Evolutionary conservation across 1,284 basidiomycete species (phyloP), one percentile per base, ranked within the genome.

Genomic region (Trichosporon faecale): DNA sequence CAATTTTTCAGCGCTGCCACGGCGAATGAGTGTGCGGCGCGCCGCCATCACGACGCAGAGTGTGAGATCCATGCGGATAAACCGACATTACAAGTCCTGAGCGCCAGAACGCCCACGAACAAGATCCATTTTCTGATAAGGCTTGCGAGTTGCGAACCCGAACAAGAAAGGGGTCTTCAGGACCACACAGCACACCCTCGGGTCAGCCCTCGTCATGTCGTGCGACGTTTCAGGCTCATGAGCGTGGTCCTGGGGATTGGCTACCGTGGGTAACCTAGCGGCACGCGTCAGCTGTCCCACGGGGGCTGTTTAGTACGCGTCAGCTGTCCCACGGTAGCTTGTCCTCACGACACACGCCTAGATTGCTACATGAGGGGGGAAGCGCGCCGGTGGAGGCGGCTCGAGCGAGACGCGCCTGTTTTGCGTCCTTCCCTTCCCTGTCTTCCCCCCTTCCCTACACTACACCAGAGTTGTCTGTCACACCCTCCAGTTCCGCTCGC

Each of bases 301-400:
- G 57, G 31, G 8, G 5, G 57, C 18, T 18, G 16, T 18, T 2
- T 16, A 27, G 44, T n/a, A 46, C 44, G 44, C 44, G 44, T 46
- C 44, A 46, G 44, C 44, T 46, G 18, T 46, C 44, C 21, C 44
- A 46, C 44, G 44, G 44, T 46, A 3, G 9, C 18, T 6, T 18
- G 14, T 18, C 14, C 40, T 8, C 16, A 33, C 40, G 40, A 44
- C 40, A 14, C 16, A 14, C 40, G 12, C 3, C 6, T 8, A 3
- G 40, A 25, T 55, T 55, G 52, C 52, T 55, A 14, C 5, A 61
- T 31, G 29, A 33, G 57, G 29, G 16, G n/a, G 29, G 27, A n/a
- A n/a, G 57, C 57, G 57, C 57, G 57, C 57, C 14, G 57, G 57
- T 61, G 57, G 57, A 61, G 57, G 57, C 57, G 57, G 57, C 57